These are phyloP conservation scores for Thermothelomyces thermophilus DNA, from an alignment of 2,329 filamentous ascomycete species.

Conservation along the genomic window DNA sequence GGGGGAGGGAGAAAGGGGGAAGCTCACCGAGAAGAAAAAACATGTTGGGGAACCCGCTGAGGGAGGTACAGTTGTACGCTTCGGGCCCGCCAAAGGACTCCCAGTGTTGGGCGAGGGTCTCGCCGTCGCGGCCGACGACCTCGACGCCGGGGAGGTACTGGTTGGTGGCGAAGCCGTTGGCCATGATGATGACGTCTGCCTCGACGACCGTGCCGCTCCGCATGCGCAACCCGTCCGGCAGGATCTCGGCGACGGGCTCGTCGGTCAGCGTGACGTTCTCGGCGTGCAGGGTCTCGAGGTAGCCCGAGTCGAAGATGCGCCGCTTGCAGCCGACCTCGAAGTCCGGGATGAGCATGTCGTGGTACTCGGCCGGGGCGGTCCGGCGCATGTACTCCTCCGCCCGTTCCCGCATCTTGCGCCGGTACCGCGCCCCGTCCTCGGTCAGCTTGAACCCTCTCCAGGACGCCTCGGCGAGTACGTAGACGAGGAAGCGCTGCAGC, in stretches of 20 bases:
- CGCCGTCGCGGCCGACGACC: constrained; percentile 44
- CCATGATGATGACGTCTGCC: constrained; percentile 55
- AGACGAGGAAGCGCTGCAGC: constrained; percentile 39
- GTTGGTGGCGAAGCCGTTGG: constrained; percentile 54
- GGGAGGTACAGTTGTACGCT: constrained; percentile 52
- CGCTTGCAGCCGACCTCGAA: constrained; percentile 59
- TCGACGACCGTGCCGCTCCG: constrained; percentile 35
- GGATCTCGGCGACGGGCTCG: constrained; percentile 42
- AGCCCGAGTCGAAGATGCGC: constrained; percentile 53
- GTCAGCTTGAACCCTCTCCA: constrained; percentile 35
- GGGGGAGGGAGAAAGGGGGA: not conserved
- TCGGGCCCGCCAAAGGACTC: constrained; percentile 51
- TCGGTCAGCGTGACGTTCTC: constrained; percentile 43
- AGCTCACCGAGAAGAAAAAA: constrained; percentile 51
- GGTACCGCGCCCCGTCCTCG: constrained; percentile 31
- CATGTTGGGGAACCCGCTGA: constrained; percentile 59
- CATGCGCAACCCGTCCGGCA: constrained; percentile 34
- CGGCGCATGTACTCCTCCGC: constrained; percentile 37
- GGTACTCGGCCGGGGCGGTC: constrained; percentile 51
- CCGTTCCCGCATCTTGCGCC: constrained; percentile 32
- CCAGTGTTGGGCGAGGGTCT: constrained; percentile 50
- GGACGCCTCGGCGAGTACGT: constrained; percentile 31
- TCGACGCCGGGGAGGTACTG: constrained; percentile 47
- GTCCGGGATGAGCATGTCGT: constrained; percentile 54
- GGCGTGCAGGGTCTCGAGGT: constrained; percentile 46